Base-by-base conservation (phyloP, 768 basidiomycete species). In the Boletus eberwhitei region DNA sequence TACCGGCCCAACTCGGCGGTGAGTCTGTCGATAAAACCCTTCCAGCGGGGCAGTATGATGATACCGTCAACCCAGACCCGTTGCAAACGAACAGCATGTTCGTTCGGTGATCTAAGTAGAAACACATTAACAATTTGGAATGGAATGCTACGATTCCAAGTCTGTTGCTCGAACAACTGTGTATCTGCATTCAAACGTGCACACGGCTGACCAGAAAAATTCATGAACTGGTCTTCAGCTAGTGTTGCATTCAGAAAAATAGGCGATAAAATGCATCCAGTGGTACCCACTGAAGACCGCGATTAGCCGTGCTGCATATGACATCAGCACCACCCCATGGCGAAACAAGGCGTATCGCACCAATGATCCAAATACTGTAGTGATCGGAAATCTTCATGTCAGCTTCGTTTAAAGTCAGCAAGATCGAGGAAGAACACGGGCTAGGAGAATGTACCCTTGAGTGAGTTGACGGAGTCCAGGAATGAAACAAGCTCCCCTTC, bases 141-240 rank as follows among this genome's bases (percentile, higher is more conserved):
- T 9, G 8, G 5, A 9, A 6, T 8, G 5, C 21, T 43, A 13
- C 22, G 50, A n/a, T 57, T 45, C 59, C 59, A 61, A 19, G 14
- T 26, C 11, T 39, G 54, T 34, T 57, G 21, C 17, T 35, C 50
- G n/a, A 61, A 11, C 11, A 32, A 32, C 31, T 8, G 31, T 32
- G 31, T 32, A 32, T 32, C 31, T 3, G 31, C 31, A 32, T 57
- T 52, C 48, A 57, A 34, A 8, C 59, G 59, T 16, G 54, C 54
- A 13, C 47, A 61, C 2, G 47, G 8, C 39, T 60, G 59, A 34
- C 59, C 59, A 6, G 19, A 51, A 22, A 60, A 60, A 4, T 57
- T 57, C 24, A 61, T 5, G 17, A 60, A 60, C 12, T 57, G 49
- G 19, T 56, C 52, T 22, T 61, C 59, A 8, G 59, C 59, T 60